Evolutionary conservation across 1,139 yeast species (phyloP).

Genomic region (Lodderomyces parapsilosis): DNA sequence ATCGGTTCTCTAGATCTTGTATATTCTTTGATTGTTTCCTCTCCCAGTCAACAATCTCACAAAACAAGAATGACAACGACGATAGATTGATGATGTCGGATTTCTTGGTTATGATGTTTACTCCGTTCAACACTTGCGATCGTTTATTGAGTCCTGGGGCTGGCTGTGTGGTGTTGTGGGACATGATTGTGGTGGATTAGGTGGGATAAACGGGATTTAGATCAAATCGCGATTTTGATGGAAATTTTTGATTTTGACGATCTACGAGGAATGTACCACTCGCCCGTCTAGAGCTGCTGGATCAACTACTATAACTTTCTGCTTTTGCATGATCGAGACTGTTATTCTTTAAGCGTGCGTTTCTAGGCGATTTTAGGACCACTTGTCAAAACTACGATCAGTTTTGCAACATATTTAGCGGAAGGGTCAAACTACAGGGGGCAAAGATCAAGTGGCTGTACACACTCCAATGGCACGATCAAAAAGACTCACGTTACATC

Average conservation of each 20-base stretch:
- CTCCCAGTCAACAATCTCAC: slow-evolving; percentile 70
- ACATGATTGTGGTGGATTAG: not conserved
- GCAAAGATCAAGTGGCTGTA: too few relatives aligned
- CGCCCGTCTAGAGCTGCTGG: not conserved
- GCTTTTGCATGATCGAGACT: too few relatives aligned
- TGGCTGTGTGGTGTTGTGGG: not conserved
- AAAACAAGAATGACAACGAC: slow-evolving; percentile 66
- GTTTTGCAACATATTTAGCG: not conserved
- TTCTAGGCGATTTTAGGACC: not conserved
- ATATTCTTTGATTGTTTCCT: slow-evolving; percentile 67
- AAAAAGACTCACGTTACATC: not conserved
- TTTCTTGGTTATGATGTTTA: slow-evolving; percentile 34
- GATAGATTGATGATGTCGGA: slow-evolving; percentile 66
- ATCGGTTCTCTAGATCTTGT: slow-evolving; percentile 71
- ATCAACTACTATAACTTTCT: too few relatives aligned
- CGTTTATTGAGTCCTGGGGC: not conserved
- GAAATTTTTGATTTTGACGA: not conserved
- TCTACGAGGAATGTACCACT: too few relatives aligned
- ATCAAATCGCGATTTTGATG: not conserved
- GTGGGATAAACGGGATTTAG: not conserved
- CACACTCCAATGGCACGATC: not conserved
- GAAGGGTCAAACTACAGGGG: too few relatives aligned
- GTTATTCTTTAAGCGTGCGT: too few relatives aligned
- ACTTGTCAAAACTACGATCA: not conserved
- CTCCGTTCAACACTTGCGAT: not conserved